A percentile compares a stretch with the other conserved stretches of the same genome.
Evolutionary conservation across 805 yeast genomes (phyloP).

Genomic region (Yamadazyma philogaea): DNA sequence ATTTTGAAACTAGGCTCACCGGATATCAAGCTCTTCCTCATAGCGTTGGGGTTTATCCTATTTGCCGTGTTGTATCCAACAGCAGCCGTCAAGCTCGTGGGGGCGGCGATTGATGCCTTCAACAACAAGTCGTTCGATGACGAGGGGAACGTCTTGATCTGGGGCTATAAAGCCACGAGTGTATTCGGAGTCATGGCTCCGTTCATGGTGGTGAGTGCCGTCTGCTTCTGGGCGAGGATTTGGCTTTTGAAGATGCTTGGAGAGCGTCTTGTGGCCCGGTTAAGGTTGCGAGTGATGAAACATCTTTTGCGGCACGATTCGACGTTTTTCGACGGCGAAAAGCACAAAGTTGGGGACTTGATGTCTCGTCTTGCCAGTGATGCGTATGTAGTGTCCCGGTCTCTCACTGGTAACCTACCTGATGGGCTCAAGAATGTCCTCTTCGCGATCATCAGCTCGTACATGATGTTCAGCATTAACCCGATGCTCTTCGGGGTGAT

Average conservation of each 20-base stretch:
- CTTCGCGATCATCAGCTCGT: slow-evolving; percentile 40
- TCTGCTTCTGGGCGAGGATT: slow-evolving; percentile 46
- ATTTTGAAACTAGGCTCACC: slow-evolving; percentile 39
- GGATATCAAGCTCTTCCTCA: slow-evolving; percentile 34
- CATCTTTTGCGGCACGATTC: slow-evolving; percentile 41
- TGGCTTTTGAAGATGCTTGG: slow-evolving; percentile 42
- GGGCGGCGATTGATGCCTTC: slow-evolving; percentile 42
- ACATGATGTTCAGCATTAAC: slow-evolving; percentile 44
- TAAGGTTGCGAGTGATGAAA: slow-evolving; percentile 41
- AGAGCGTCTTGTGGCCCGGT: slow-evolving; percentile 43
- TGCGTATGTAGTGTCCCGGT: slow-evolving; percentile 45
- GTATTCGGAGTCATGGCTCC: slow-evolving; percentile 43
- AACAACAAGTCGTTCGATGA: slow-evolving; percentile 32
- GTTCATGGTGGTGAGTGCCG: slow-evolving; percentile 40
- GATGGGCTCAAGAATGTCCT: slow-evolving; percentile 44
- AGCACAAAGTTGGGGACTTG: slow-evolving; percentile 46
- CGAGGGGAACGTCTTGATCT: slow-evolving; percentile 38
- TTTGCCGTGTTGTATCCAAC: slow-evolving; percentile 46
- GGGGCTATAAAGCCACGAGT: slow-evolving; percentile 44
- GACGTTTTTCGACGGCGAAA: slow-evolving; percentile 40
- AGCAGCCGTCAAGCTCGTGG: slow-evolving; percentile 41
- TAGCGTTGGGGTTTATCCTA: slow-evolving; percentile 39
- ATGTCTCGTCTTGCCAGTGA: slow-evolving; percentile 43
- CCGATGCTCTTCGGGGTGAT: slow-evolving; percentile 42
- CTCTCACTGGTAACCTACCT: slow-evolving; percentile 42